phyloP scores from a whole-genome alignment of 805 yeast genomes.

The Starmerella floricola region DNA sequence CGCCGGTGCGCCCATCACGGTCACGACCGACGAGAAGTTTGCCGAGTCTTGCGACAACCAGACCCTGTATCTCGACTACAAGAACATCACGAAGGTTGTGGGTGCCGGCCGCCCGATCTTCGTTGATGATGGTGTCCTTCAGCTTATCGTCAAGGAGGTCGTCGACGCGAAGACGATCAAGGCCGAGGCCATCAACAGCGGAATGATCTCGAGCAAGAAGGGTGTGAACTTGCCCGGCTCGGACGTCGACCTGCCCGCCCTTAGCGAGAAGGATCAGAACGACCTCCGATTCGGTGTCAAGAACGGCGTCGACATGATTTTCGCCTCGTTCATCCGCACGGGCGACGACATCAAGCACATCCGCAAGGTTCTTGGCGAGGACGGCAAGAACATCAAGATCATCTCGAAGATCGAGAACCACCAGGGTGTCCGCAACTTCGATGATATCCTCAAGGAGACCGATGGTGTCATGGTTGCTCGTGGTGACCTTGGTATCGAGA shows the following conservation, averaged over 20 bases:
- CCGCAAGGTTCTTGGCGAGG: conserved; percentile 92
- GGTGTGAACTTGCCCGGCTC: conserved; percentile 99
- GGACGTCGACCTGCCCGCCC: conserved; percentile 96
- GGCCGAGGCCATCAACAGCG: conserved; percentile 85
- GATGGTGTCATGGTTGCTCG: conserved; percentile 99
- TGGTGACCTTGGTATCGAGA: conserved; percentile 99
- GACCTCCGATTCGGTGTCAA: conserved; percentile 93
- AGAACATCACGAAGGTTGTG: conserved; percentile 91
- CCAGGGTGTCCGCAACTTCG: conserved; percentile 99
- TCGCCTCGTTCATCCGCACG: conserved; percentile 95
- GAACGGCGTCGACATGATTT: conserved; percentile 95
- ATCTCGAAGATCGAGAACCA: conserved; percentile 97
- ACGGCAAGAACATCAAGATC: conserved; percentile 91
- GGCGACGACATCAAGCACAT: conserved; percentile 82
- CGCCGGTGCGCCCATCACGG: conserved; percentile 79
- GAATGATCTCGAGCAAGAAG: conserved; percentile 93
- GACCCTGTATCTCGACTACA: conserved; percentile 83
- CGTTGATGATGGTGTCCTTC: conserved; percentile 94
- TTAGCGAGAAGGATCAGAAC: conserved; percentile 88
- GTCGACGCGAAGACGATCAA: conserved; percentile 68
- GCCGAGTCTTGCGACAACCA: conserved; percentile 60
- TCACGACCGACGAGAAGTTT: conserved; percentile 81
- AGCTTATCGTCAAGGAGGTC: conserved; percentile 82
- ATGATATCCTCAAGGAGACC: conserved; percentile 83
- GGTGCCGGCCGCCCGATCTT: conserved; percentile 78